These are phyloP conservation scores for Zymoseptoria brevis DNA, from an alignment of 2,329 filamentous ascomycete genomes.

Conservation along the genomic window DNA sequence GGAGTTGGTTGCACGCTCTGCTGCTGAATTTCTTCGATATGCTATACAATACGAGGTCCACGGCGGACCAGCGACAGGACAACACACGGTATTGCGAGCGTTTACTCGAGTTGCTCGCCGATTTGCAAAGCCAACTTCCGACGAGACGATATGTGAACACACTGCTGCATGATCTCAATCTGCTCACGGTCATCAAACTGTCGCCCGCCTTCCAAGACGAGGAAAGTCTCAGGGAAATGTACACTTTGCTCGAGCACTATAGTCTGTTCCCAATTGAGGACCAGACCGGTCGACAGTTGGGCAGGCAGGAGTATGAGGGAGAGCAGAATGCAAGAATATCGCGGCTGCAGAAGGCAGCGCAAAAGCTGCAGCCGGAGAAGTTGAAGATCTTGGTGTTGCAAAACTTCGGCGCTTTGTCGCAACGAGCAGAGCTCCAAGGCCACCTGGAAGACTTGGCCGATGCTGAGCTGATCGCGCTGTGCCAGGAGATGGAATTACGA, in stretches of 20 bases:
- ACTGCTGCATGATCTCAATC: slow-evolving; percentile 74
- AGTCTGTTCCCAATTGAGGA: slow-evolving; percentile 85
- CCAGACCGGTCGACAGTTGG: slow-evolving; percentile 72
- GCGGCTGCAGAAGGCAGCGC: slow-evolving; percentile 67
- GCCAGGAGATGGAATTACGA: slow-evolving; percentile 64
- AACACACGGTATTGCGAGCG: slow-evolving; percentile 79
- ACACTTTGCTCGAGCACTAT: slow-evolving; percentile 75
- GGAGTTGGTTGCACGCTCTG: slow-evolving; percentile 85
- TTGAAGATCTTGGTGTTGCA: slow-evolving; percentile 84
- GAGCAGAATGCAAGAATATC: slow-evolving; percentile 68
- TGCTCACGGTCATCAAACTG: slow-evolving; percentile 66
- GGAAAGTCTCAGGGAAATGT: slow-evolving; percentile 72
- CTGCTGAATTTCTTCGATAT: slow-evolving; percentile 72
- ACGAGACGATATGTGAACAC: slow-evolving; percentile 91
- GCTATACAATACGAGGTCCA: slow-evolving; percentile 48
- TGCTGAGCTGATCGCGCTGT: slow-evolving; percentile 63
- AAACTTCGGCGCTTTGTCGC: slow-evolving; percentile 83
- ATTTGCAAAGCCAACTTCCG: slow-evolving; percentile 86
- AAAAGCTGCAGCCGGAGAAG: slow-evolving; percentile 82
- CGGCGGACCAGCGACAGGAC: slow-evolving; percentile 34
- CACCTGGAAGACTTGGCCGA: slow-evolving; percentile 68
- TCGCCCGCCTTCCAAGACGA: slow-evolving; percentile 72
- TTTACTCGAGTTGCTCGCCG: slow-evolving; percentile 83
- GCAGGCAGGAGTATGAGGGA: slow-evolving; percentile 65
- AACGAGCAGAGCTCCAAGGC: slow-evolving; percentile 66